A percentile compares a stretch with the other conserved stretches of the same genome.
These are phyloP conservation scores for Paspalum notatum DNA, from an alignment of 176 grass and related monocot species.

Conservation along the genomic window DNA sequence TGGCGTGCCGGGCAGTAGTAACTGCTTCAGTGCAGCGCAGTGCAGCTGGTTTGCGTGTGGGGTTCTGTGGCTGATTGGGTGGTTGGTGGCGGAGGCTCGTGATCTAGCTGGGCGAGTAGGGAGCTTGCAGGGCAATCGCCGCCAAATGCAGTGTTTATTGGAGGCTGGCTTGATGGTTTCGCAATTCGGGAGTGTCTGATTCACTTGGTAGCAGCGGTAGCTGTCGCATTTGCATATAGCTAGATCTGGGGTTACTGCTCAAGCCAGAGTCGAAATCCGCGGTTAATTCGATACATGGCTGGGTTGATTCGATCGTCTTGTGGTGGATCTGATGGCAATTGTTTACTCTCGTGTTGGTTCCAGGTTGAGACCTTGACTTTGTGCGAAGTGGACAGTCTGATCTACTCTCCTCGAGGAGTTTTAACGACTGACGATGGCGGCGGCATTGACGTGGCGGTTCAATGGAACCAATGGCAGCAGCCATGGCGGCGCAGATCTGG, in stretches of 20 bases:
- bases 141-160: neutral
- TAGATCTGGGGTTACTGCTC: constrained; percentile 37
- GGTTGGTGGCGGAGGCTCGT: neutral
- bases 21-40: constrained; percentile 21
- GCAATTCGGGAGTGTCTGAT: constrained; percentile 10
- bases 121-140: constrained; percentile 7
- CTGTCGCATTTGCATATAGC: neutral
- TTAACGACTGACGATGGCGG: constrained; percentile 59
- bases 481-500: constrained; percentile 85
- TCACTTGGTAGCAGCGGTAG: neutral
- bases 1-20: neutral
- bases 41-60: neutral
- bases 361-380: constrained; percentile 51
- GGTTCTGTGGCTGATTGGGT: neutral
- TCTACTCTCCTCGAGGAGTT: constrained; percentile 35
- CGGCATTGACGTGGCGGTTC: constrained; percentile 82
- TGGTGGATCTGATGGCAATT: constrained; percentile 47
- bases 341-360: constrained; percentile 34
- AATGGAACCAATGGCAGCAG: constrained; percentile 71
- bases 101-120: constrained; percentile 8
- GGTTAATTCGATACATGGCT: neutral
- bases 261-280: neutral
- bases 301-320: neutral
- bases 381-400: constrained; percentile 25
- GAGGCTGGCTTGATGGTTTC: neutral